Percentiles rank a stretch among this genome's conserved stretches.
phyloP scores from a whole-genome alignment of 768 basidiomycete species.

The Boletus tomentosulus region DNA sequence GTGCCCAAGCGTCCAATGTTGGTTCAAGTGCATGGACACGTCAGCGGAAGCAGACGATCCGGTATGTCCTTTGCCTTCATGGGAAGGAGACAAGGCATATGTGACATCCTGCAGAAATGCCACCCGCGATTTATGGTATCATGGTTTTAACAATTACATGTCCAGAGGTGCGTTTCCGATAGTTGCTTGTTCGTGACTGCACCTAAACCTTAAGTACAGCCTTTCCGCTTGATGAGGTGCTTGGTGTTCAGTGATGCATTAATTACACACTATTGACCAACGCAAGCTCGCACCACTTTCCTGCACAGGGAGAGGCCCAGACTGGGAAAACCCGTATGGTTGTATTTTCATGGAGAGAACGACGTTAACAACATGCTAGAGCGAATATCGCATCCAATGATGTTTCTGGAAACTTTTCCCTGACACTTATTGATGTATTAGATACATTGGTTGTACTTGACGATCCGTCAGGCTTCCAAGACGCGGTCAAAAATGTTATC shows the following conservation, averaged over 20 bases:
- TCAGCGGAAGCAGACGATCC: conserved; percentile 51
- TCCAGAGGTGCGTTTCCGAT: conserved; percentile 50
- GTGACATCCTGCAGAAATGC: conserved; percentile 46
- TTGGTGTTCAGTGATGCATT: conserved; percentile 4
- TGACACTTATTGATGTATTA: conserved; percentile 77
- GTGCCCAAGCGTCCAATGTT: conserved; percentile 9
- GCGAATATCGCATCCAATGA: conserved; percentile 82
- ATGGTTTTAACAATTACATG: conserved; percentile 91
- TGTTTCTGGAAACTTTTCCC: conserved; percentile 89
- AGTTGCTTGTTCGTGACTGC: conserved; percentile 5
- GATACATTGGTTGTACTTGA: conserved; percentile 89
- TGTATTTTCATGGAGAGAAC: conserved; percentile 5
- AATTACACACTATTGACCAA: conserved; percentile 13
- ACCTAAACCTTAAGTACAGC: conserved; percentile 40
- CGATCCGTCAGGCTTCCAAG: conserved; percentile 74
- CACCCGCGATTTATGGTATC: conserved; percentile 80
- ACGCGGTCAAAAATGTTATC: conserved; percentile 80
- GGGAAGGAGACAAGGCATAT: not conserved
- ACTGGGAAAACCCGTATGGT: conserved; percentile 77
- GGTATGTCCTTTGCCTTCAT: conserved; percentile 37
- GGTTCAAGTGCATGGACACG: conserved; percentile 47
- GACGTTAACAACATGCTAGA: conserved; percentile 30
- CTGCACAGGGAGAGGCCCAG: conserved; percentile 84
- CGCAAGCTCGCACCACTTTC: conserved; percentile 80
- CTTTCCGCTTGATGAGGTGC: conserved; percentile 84